These are phyloP conservation scores for Penicillium polonicum DNA, from an alignment of 2,329 filamentous ascomycete species.

Conservation along the genomic window DNA sequence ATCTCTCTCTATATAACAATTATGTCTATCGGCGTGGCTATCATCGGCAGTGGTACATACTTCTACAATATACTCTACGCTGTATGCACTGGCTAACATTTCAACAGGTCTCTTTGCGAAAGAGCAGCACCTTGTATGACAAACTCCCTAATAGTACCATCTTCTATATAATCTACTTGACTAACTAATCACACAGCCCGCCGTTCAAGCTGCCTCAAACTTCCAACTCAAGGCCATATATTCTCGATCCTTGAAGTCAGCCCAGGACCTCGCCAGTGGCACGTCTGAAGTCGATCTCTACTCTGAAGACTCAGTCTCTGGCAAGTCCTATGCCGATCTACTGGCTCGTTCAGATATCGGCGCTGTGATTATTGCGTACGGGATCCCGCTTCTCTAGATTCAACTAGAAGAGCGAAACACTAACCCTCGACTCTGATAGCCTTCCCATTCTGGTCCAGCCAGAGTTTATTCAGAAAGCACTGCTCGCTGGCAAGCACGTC, in stretches of 20 bases:
- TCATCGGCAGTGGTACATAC: slow-evolving; percentile 52
- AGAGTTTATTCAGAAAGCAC: slow-evolving; percentile 50
- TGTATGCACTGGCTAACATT: slow-evolving; percentile 1
- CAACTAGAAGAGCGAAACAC: not conserved
- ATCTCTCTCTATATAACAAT: not conserved
- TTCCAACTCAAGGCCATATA: slow-evolving; percentile 58
- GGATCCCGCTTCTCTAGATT: not conserved
- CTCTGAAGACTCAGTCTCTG: slow-evolving; percentile 53
- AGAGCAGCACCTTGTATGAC: slow-evolving; percentile 54
- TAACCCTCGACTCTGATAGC: slow-evolving; percentile 29
- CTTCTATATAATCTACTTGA: not conserved
- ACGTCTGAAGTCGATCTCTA: slow-evolving; percentile 50
- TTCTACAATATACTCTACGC: not conserved
- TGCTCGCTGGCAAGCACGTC: slow-evolving; percentile 55
- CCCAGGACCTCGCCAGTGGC: slow-evolving; percentile 42
- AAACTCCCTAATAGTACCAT: not conserved
- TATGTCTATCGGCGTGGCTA: slow-evolving; percentile 50
- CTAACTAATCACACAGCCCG: slow-evolving; percentile 43
- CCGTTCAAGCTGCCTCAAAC: slow-evolving; percentile 47
- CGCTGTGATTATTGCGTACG: slow-evolving; percentile 53
- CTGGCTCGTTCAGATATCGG: slow-evolving; percentile 50
- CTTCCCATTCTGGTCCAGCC: slow-evolving; percentile 55
- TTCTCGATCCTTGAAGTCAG: slow-evolving; percentile 57
- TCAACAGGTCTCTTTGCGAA: slow-evolving; percentile 54
- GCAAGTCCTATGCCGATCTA: slow-evolving; percentile 47